phyloP scores from a whole-genome alignment of 495 filamentous ascomycete genomes.

The Hypoxylon lienhwacheense region DNA sequence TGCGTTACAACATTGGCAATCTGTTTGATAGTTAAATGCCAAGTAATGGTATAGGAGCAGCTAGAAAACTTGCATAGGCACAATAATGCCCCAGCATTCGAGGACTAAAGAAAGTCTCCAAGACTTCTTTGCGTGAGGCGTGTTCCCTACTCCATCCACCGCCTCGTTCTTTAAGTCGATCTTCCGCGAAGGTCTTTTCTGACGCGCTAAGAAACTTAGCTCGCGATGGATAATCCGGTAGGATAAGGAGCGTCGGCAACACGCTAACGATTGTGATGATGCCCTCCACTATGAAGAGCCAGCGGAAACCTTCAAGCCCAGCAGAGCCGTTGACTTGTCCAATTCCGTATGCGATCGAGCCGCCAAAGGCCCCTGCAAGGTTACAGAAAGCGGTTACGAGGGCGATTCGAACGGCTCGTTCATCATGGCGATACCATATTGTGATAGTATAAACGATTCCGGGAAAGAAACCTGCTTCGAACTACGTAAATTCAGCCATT shows the following conservation, averaged over 20 bases:
- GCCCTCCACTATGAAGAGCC: conserved; percentile 33
- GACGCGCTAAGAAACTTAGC: conserved; percentile 65
- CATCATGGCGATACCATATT: conserved; percentile 53
- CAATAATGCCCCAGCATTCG: conserved; percentile 67
- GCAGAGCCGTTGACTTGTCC: conserved; percentile 21
- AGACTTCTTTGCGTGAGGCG: conserved; percentile 51
- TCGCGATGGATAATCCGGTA: conserved; percentile 75
- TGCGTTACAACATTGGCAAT: conserved; percentile 63
- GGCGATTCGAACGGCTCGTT: conserved; percentile 50
- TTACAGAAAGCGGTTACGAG: conserved; percentile 53
- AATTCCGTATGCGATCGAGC: conserved; percentile 43
- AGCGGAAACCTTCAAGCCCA: conserved; percentile 33
- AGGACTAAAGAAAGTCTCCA: conserved; percentile 66
- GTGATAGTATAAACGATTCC: conserved; percentile 50
- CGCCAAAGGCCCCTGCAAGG: conserved; percentile 54
- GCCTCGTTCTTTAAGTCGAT: conserved; percentile 58
- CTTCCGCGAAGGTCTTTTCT: conserved; percentile 63
- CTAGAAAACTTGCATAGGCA: too few species aligned
- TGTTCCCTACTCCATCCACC: conserved; percentile 68
- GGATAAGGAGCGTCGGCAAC: conserved; percentile 44
- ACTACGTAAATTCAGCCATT: conserved; percentile 12
- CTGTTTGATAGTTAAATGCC: too few species aligned
- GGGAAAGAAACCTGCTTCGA: conserved; percentile 50
- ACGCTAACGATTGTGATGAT: conserved; percentile 20
- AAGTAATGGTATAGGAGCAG: too few species aligned